Conservation (phyloP, 1,284 basidiomycete genomes). For the Psilocybe mexicana region DNA sequence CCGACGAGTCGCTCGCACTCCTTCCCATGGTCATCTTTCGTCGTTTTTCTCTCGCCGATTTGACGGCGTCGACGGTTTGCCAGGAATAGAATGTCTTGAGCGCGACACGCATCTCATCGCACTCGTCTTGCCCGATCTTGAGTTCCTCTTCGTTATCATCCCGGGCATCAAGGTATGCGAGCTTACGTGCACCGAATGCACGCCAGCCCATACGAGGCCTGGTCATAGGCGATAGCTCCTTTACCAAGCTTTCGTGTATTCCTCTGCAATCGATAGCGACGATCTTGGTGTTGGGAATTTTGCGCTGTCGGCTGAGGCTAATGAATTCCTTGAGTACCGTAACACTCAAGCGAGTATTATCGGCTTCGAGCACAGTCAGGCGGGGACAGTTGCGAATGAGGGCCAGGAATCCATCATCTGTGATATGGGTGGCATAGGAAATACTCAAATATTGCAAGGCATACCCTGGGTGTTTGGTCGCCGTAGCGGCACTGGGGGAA, state of each 20-base stretch:
- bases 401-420: slow-evolving; percentile 60
- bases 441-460: slow-evolving; percentile 74
- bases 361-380: slow-evolving; percentile 72
- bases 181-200: slow-evolving; percentile 63
- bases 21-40: slow-evolving; percentile 46
- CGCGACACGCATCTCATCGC: slow-evolving; percentile 68
- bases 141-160: slow-evolving; percentile 58
- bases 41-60: slow-evolving; percentile 61
- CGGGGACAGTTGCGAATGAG: slow-evolving; percentile 65
- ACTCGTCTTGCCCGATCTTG: slow-evolving; percentile 73
- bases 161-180: slow-evolving; percentile 65
- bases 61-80: slow-evolving; percentile 79
- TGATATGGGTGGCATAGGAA: slow-evolving; percentile 66
- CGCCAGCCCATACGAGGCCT: slow-evolving; percentile 75
- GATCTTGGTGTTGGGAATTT: slow-evolving; percentile 52
- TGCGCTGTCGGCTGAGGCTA: slow-evolving; percentile 48
- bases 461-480: slow-evolving; percentile 49
- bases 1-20: slow-evolving; percentile 38
- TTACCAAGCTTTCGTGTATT: slow-evolving; percentile 62
- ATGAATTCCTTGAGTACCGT: slow-evolving; percentile 71
- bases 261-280: slow-evolving; percentile 78
- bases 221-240: slow-evolving; percentile 54
- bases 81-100: slow-evolving; percentile 87
- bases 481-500: neutral
- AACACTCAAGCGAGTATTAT: slow-evolving; percentile 75